phyloP scores from a whole-genome alignment of 106 monocot genomes.

The Agapanthus africanus region DNA sequence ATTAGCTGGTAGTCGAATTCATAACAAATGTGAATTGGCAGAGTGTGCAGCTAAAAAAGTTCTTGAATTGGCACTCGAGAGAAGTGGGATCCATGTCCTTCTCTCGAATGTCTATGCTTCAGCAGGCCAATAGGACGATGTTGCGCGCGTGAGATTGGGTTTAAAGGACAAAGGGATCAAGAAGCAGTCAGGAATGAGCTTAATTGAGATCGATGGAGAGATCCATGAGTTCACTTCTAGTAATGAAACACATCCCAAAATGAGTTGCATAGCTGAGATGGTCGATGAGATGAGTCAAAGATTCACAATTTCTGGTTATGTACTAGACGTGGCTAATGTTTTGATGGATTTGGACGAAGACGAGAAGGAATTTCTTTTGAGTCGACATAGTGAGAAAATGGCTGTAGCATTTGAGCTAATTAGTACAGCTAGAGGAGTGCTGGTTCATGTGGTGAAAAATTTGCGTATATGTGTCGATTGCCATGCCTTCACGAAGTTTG shows the following conservation, averaged over 20 bases:
- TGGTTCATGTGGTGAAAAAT: constrained; percentile 21
- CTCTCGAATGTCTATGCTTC: constrained; percentile 67
- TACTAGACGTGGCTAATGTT: constrained; percentile 16
- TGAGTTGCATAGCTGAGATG: constrained; percentile 21
- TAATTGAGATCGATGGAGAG: constrained; percentile 49
- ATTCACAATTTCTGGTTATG: constrained; percentile 13
- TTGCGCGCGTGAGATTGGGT: constrained; percentile 25
- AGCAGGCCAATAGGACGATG: constrained; percentile 38
- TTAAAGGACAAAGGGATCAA: constrained; percentile 28
- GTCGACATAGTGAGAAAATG: constrained; percentile 33
- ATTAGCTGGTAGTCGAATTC: constrained; percentile 27
- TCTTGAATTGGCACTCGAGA: constrained; percentile 41
- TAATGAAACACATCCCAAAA: constrained; percentile 34
- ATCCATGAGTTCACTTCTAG: constrained; percentile 37
- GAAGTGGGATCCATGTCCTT: constrained; percentile 49
- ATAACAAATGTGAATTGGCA: constrained; percentile 40
- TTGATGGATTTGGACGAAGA: constrained; percentile 22
- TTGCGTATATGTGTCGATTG: constrained; percentile 23
- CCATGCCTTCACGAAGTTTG: constrained; percentile 17
- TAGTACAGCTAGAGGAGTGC: constrained; percentile 9
- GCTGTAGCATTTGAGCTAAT: constrained; percentile 37
- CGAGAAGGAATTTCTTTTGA: constrained; percentile 20
- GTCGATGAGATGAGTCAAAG: constrained; percentile 19
- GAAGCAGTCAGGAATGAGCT: constrained; percentile 52
- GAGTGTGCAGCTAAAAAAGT: constrained; percentile 40